Evolutionary conservation across 1,139 yeast species (phyloP).

Genomic region (Hyphopichia pseudoburtonii): DNA sequence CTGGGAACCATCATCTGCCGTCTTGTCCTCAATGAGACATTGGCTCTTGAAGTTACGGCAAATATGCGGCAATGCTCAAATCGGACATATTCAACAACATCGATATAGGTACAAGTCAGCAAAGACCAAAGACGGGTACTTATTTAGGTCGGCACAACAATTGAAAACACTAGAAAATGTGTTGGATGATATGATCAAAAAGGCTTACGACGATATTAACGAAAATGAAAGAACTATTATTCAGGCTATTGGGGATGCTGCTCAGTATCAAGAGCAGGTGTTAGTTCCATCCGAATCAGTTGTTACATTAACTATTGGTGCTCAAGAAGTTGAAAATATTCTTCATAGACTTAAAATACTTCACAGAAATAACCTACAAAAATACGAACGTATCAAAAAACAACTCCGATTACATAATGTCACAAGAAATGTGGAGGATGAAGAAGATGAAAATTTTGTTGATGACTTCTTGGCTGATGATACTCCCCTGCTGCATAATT

Average conservation of each 20-base stretch:
- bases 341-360: conserved; percentile 20
- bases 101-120: conserved; percentile 19
- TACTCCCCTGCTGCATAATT: conserved; percentile 5
- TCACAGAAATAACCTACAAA: conserved; percentile 5
- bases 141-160: conserved; percentile 26
- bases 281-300: conserved; percentile 53
- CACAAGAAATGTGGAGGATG: conserved; percentile 11
- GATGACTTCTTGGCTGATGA: conserved; percentile 20
- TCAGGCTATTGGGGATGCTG: conserved; percentile 49
- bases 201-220: conserved; percentile 49
- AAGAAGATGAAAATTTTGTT: conserved; percentile 14
- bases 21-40: conserved; percentile 49
- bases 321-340: conserved; percentile 35
- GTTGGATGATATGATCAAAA: conserved; percentile 58
- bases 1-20: conserved; percentile 49
- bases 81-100: conserved; percentile 45
- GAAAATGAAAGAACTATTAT: conserved; percentile 50
- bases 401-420: conserved; percentile 7
- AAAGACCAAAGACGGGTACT: conserved; percentile 5
- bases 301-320: conserved; percentile 37
- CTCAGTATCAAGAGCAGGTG: conserved; percentile 60
- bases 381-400: neutral
- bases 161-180: conserved; percentile 69
- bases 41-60: conserved; percentile 75
- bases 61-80: conserved; percentile 80